A percentile compares a stretch with the other conserved stretches of the same genome.
phyloP scores from a whole-genome alignment of 768 basidiomycete species.

The Mycena albidolilacea region DNA sequence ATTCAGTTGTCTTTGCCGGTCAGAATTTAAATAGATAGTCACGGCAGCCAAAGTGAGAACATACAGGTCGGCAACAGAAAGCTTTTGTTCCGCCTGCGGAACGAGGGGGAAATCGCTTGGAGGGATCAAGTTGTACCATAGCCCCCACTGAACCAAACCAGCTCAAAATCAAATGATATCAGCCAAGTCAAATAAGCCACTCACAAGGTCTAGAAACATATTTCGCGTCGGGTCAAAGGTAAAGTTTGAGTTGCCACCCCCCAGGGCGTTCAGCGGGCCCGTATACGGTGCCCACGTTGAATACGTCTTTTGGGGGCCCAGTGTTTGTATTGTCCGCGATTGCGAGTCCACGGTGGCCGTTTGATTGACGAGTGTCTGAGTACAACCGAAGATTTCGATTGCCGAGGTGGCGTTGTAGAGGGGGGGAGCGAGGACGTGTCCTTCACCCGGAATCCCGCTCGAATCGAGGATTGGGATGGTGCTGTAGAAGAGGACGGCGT shows the following conservation, averaged over 20 bases:
- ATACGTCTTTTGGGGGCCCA: not conserved
- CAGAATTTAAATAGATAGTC: not conserved
- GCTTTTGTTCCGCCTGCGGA: not conserved
- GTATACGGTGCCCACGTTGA: conserved; percentile 16
- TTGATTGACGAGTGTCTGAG: conserved; percentile 9
- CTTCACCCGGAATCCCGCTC: not conserved
- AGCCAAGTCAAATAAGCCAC: not conserved
- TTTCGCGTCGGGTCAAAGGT: not conserved
- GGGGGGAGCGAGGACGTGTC: not conserved
- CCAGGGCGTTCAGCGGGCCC: not conserved
- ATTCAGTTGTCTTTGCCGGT: not conserved
- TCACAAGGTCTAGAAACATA: not conserved
- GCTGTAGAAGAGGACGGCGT: conserved; percentile 10
- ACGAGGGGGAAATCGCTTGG: not conserved
- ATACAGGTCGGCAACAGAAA: conserved; percentile 9
- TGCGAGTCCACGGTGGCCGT: conserved; percentile 11
- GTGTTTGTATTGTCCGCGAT: not conserved
- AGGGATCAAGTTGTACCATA: conserved; percentile 8
- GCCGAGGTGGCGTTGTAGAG: not conserved
- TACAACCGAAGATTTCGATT: conserved; percentile 10
- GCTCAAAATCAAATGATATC: not conserved
- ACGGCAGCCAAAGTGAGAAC: not conserved
- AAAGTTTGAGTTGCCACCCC: too few relatives aligned
- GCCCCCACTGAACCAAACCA: not conserved
- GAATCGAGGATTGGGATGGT: conserved; percentile 21